These are phyloP conservation scores for Candida neerlandica DNA, from an alignment of 1,139 yeast genomes.

Conservation along the genomic window DNA sequence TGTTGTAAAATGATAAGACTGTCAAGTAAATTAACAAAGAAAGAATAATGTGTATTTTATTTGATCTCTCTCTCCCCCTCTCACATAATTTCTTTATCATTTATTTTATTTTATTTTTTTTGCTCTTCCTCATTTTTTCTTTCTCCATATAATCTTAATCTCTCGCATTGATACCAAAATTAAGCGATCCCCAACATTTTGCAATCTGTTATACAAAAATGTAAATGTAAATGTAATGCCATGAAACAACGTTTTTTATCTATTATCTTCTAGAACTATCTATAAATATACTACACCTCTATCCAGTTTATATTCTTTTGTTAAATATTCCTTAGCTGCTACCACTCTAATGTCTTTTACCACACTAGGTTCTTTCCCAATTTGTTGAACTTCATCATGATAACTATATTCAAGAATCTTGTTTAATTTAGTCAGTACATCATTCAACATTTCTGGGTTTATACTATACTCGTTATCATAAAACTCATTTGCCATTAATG, in stretches of 20 bases:
- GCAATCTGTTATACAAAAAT: no score
- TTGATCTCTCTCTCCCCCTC: background rate
- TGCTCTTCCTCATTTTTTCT: background rate
- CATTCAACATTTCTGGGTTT: slow-evolving; percentile 29
- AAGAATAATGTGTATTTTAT: background rate
- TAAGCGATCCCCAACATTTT: background rate
- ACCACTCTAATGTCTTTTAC: slow-evolving; percentile 36
- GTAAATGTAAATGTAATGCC: background rate
- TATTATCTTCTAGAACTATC: background rate
- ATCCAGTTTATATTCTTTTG: slow-evolving; percentile 14
- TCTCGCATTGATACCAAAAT: background rate
- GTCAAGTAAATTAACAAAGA: background rate
- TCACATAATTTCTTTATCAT: background rate
- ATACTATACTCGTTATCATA: slow-evolving; percentile 23
- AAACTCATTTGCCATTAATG: slow-evolving; percentile 39
- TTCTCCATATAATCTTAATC: slow-evolving; percentile 1
- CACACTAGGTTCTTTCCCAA: slow-evolving; percentile 18
- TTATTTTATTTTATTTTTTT: background rate
- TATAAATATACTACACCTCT: slow-evolving; percentile 14
- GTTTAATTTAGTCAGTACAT: slow-evolving; percentile 31
- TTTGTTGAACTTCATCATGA: slow-evolving; percentile 23
- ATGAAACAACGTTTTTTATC: background rate
- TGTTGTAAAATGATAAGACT: background rate
- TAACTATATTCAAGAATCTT: slow-evolving; percentile 33
- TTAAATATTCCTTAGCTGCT: slow-evolving; percentile 26